Conservation (phyloP, 306 rosid genomes). For the Fragaria nilgerrensis region DNA sequence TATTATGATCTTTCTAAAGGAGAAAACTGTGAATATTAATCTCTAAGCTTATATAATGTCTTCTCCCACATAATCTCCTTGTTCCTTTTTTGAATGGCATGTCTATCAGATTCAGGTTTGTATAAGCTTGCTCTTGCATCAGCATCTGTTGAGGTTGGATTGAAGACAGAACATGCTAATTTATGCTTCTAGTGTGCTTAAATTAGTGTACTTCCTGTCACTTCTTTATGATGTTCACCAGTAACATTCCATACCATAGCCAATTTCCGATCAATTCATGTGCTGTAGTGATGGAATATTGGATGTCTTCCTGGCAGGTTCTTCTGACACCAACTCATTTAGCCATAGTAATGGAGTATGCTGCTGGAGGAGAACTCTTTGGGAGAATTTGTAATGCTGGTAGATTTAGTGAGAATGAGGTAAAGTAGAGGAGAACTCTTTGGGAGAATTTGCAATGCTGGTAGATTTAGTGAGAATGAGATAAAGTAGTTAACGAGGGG, state of each 20-base stretch:
- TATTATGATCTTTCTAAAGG: not conserved
- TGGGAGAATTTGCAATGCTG: constrained; percentile 65
- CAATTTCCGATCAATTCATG: not conserved
- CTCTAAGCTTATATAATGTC: not conserved
- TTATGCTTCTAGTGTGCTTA: not conserved
- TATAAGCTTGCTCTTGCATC: not conserved
- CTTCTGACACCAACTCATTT: constrained; percentile 78
- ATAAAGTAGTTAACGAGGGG: constrained; percentile 22
- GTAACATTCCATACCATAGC: not conserved
- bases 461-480: constrained; percentile 88
- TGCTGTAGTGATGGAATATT: constrained; percentile 13
- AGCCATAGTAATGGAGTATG: constrained; percentile 87
- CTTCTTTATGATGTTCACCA: not conserved
- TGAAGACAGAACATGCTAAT: not conserved
- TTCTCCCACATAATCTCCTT: not conserved
- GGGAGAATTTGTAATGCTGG: constrained; percentile 72
- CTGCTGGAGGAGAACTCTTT: constrained; percentile 83
- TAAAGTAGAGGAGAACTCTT: constrained; percentile 57
- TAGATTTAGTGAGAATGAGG: constrained; percentile 88
- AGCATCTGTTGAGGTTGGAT: not conserved
- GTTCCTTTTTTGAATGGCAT: not conserved
- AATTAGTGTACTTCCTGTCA: not conserved
- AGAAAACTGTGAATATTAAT: not conserved
- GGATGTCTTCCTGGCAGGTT: constrained; percentile 49
- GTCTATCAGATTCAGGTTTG: not conserved